These are phyloP conservation scores for Geotrichum histeridarum DNA, from an alignment of 1,139 yeast genomes.

Conservation along the genomic window DNA sequence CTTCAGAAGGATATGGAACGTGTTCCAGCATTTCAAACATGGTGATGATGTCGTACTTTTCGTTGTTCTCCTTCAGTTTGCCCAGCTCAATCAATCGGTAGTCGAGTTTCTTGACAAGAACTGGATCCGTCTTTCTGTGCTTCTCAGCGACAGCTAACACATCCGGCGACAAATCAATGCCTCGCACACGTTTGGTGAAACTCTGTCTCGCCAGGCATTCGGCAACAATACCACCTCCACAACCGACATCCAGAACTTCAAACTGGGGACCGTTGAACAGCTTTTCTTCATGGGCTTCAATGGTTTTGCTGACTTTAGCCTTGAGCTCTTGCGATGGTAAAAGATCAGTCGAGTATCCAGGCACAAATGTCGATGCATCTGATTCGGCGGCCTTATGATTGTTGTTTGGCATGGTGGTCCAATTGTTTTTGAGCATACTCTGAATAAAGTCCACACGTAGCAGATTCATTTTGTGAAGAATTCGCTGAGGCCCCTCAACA, in stretches of 20 bases:
- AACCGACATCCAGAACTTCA: slow-evolving; percentile 79
- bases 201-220: slow-evolving; percentile 81
- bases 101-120: slow-evolving; percentile 46
- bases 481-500: slow-evolving; percentile 83
- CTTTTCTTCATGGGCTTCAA: slow-evolving; percentile 23
- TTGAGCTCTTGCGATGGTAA: slow-evolving; percentile 44
- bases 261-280: slow-evolving; percentile 32
- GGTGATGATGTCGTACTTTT: slow-evolving; percentile 68
- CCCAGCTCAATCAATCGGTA: slow-evolving; percentile 64
- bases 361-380: slow-evolving; percentile 45
- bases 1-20: slow-evolving; percentile 75
- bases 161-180: slow-evolving; percentile 79
- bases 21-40: slow-evolving; percentile 95
- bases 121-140: slow-evolving; percentile 66
- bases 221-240: slow-evolving; percentile 92
- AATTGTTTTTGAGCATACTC: slow-evolving; percentile 48
- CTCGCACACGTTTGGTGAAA: slow-evolving; percentile 52
- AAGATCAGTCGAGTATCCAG: slow-evolving; percentile 67
- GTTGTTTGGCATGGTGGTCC: slow-evolving; percentile 37
- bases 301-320: neutral
- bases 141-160: slow-evolving; percentile 73
- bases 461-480: slow-evolving; percentile 89
- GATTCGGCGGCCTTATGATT: slow-evolving; percentile 26
- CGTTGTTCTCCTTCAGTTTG: slow-evolving; percentile 39
- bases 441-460: slow-evolving; percentile 82